These are phyloP conservation scores for Leccinum pellstonianum DNA, from an alignment of 768 basidiomycete species.

Conservation along the genomic window DNA sequence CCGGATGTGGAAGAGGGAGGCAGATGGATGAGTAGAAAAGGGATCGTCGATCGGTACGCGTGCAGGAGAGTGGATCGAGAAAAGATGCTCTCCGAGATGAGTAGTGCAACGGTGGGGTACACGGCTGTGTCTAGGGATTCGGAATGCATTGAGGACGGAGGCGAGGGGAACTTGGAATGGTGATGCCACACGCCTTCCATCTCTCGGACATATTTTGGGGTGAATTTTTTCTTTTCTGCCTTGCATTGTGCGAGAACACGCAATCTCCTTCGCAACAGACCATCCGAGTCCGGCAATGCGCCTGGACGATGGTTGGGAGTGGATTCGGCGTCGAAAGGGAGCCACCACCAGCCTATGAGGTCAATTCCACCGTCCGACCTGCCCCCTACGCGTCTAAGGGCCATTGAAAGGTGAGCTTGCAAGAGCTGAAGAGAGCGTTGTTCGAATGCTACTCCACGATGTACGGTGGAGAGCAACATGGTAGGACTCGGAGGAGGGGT, in stretches of 20 bases:
- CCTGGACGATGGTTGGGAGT: background rate
- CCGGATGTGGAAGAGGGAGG: constrained; percentile 40
- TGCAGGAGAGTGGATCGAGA: constrained; percentile 67
- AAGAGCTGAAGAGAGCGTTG: constrained; percentile 60
- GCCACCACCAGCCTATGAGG: constrained; percentile 91
- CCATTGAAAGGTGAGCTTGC: constrained; percentile 72
- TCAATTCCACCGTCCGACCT: constrained; percentile 88
- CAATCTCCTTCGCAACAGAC: constrained; percentile 46
- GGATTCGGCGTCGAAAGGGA: constrained; percentile 42
- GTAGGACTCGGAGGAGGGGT: constrained; percentile 11
- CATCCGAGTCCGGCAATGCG: constrained; percentile 17
- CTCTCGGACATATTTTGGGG: constrained; percentile 82
- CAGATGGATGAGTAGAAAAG: constrained; percentile 77
- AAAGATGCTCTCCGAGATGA: constrained; percentile 81
- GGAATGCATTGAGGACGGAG: background rate
- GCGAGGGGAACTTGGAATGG: constrained; percentile 2
- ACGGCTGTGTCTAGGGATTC: background rate
- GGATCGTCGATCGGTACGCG: constrained; percentile 72
- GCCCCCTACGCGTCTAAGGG: constrained; percentile 77
- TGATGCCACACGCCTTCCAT: constrained; percentile 82
- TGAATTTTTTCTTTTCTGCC: constrained; percentile 78
- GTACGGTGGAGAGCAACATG: constrained; percentile 47
- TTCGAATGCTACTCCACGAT: constrained; percentile 77
- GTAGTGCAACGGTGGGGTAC: constrained; percentile 53
- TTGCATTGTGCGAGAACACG: constrained; percentile 90